Conservation (phyloP, 2,329 filamentous ascomycete species). For the Plectosphaerella sp. region DNA sequence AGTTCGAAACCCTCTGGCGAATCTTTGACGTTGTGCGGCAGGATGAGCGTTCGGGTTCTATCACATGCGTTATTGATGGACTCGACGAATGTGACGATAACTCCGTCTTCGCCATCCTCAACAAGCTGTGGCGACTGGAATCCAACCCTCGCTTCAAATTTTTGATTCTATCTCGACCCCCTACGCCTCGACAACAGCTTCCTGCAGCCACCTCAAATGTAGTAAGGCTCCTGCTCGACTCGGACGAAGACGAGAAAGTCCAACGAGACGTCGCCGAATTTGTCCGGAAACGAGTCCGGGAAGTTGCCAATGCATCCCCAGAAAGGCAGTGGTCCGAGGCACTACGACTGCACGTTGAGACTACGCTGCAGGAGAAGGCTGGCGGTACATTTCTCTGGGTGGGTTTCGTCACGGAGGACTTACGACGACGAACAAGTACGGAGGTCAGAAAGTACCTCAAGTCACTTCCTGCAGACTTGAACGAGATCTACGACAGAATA, state of each 20-base stretch:
- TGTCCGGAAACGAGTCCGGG: constrained; percentile 12
- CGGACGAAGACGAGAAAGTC: constrained; percentile 7
- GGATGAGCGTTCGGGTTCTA: not conserved
- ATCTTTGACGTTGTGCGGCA: not conserved
- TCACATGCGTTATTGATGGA: constrained; percentile 14
- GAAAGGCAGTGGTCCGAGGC: no score
- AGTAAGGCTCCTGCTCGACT: not conserved
- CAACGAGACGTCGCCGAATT: constrained; percentile 18
- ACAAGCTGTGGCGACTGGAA: not conserved
- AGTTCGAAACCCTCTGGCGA: not conserved
- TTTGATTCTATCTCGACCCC: not conserved
- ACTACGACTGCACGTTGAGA: not conserved
- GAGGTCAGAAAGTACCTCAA: not conserved
- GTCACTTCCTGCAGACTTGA: no score
- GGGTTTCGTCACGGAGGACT: not conserved
- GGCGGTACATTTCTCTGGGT: constrained; percentile 1
- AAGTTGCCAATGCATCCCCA: not conserved
- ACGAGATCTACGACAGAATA: not conserved
- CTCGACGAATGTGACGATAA: constrained; percentile 6
- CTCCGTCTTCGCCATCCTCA: not conserved
- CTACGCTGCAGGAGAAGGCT: not conserved
- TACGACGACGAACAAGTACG: not conserved
- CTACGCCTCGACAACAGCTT: no score
- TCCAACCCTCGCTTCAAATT: not conserved
- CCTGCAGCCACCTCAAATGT: not conserved